A percentile compares a stretch with the other conserved stretches of the same genome.
phyloP scores from a whole-genome alignment of 805 yeast species.

The Myxozyma neotropica region DNA sequence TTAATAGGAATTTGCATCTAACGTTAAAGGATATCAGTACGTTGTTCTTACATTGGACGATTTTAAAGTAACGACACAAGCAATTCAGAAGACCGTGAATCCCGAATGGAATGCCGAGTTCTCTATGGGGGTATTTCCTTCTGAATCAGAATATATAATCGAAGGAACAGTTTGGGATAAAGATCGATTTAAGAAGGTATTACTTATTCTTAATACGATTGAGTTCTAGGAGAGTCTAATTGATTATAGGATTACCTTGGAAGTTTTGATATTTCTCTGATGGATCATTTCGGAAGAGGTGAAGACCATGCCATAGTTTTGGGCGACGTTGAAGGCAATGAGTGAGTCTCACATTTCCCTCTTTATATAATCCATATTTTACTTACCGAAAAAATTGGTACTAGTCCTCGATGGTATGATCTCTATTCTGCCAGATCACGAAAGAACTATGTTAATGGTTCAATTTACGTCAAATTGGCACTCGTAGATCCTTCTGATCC shows the following conservation, averaged over 20 bases:
- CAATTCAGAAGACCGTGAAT: conserved; percentile 64
- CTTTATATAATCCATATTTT: not conserved
- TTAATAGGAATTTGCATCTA: not conserved
- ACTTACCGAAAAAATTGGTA: not conserved
- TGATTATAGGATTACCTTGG: conserved; percentile 30
- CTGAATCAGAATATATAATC: conserved; percentile 15
- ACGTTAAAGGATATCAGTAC: conserved; percentile 20
- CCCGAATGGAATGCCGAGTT: conserved; percentile 78
- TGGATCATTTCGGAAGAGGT: conserved; percentile 14
- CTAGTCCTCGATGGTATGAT: conserved; percentile 19
- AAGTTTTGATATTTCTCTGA: conserved; percentile 27
- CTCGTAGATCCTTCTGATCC: conserved; percentile 23
- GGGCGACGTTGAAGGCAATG: conserved; percentile 11
- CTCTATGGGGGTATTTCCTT: conserved; percentile 49
- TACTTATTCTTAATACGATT: not conserved
- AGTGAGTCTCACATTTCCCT: not conserved
- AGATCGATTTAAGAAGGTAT: conserved; percentile 36
- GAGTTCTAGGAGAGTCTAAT: too few species aligned
- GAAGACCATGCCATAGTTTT: conserved; percentile 1
- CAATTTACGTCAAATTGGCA: conserved; percentile 13
- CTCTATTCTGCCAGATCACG: conserved; percentile 20
- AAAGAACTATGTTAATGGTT: conserved; percentile 20
- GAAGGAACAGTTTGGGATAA: conserved; percentile 40
- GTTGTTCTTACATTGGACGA: conserved; percentile 38
- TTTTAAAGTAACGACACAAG: conserved; percentile 49